A percentile compares a stretch with the other conserved stretches of the same genome.
These are phyloP conservation scores for Sphaerostilbella broomeana DNA, from an alignment of 2,329 filamentous ascomycete genomes.

Conservation along the genomic window DNA sequence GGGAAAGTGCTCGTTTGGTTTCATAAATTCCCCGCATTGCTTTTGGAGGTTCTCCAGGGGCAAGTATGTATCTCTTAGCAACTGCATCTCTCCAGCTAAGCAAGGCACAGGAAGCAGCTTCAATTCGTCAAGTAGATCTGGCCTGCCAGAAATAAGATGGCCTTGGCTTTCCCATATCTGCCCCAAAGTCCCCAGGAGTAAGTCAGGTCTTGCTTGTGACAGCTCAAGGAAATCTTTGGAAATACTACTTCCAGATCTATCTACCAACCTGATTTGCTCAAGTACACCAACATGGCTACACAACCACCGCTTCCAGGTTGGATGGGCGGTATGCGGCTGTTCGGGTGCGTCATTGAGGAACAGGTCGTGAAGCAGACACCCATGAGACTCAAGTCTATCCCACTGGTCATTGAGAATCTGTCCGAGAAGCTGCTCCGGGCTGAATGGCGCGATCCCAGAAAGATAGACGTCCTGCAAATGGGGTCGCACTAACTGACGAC, in stretches of 20 bases:
- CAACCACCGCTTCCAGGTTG: conserved; percentile 7
- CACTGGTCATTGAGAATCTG: no score
- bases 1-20: conserved; percentile 8
- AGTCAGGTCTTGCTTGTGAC: not conserved
- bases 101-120: conserved; percentile 8
- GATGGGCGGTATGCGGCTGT: not conserved
- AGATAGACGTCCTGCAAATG: conserved; percentile 4
- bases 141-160: not conserved
- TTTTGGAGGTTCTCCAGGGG: conserved; percentile 9
- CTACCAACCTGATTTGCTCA: conserved; percentile 2
- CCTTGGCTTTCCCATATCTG: conserved; percentile 7
- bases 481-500: not conserved
- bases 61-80: conserved; percentile 13
- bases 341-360: not conserved
- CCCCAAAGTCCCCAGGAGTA: conserved; percentile 5
- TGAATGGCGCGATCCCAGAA: not conserved
- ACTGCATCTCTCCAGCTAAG: conserved; percentile 3
- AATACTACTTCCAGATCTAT: not conserved
- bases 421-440: conserved; percentile 1
- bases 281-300: conserved; percentile 1
- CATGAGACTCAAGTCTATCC: no score
- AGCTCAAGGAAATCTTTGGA: conserved; percentile 3
- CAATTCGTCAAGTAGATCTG: conserved; percentile 4
- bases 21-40: conserved; percentile 9
- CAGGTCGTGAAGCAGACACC: no score